Evolutionary conservation across 768 basidiomycete genomes (phyloP).

Genomic region (Boletellus ananas): DNA sequence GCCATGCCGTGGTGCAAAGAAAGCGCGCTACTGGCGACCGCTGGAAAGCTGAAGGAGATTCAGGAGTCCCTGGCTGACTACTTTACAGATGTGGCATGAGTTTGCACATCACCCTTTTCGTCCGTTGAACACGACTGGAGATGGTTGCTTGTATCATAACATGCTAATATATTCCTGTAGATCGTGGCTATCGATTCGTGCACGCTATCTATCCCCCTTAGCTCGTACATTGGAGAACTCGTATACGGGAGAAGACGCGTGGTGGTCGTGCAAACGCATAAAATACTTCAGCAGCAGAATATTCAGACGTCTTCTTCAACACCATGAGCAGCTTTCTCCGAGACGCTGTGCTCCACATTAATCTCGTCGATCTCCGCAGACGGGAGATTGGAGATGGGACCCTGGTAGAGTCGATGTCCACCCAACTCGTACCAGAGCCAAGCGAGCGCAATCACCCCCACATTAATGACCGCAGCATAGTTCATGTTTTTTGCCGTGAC

Average conservation of each 20-base stretch:
- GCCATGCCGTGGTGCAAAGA: constrained; percentile 46
- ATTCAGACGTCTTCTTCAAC: no score
- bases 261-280: no score
- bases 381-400: constrained; percentile 52
- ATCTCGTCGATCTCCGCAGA: background rate
- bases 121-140: no score
- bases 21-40: constrained; percentile 38
- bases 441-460: constrained; percentile 19
- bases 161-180: background rate
- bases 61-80: constrained; percentile 45
- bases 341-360: background rate
- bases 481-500: constrained; percentile 50
- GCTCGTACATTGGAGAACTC: background rate
- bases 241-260: no score
- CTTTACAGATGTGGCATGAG: constrained; percentile 40
- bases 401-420: constrained; percentile 53
- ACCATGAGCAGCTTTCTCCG: background rate
- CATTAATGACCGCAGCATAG: constrained; percentile 41
- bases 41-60: constrained; percentile 43
- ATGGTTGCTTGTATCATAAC: background rate
- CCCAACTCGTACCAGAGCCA: constrained; percentile 52
- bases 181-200: no score
- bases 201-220: background rate
- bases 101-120: no score
- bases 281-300: no score